Evolutionary conservation across 2,329 filamentous ascomycete genomes (phyloP).

Genomic region (Penicillium carneum): DNA sequence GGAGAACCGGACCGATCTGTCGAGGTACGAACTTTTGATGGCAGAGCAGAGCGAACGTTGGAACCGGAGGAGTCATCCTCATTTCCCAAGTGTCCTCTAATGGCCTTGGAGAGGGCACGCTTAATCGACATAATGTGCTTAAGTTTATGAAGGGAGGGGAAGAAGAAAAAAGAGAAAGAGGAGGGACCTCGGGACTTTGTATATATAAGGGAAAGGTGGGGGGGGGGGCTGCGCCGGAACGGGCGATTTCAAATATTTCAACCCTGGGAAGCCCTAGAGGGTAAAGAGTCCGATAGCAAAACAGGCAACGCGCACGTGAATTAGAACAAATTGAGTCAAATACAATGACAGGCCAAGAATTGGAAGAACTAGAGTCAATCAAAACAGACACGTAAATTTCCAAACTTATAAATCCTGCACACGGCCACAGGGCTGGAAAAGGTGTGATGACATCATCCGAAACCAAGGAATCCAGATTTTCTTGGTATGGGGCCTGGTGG

Average conservation of each 20-base stretch:
- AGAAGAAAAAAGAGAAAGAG: not conserved
- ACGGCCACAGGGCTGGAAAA: not conserved
- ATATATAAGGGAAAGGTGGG: constrained; percentile 19
- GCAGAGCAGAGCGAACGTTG: constrained; percentile 31
- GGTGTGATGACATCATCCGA: constrained; percentile 15
- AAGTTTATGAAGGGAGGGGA: not conserved
- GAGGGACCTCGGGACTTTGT: constrained; percentile 6
- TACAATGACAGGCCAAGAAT: constrained; percentile 17
- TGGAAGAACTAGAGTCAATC: not conserved
- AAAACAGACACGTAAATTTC: too few relatives aligned
- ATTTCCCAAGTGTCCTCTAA: constrained; percentile 36
- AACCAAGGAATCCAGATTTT: constrained; percentile 16
- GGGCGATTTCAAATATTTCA: constrained; percentile 16
- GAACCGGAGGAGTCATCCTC: constrained; percentile 38
- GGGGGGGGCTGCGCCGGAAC: constrained; percentile 16
- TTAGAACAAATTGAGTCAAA: not conserved
- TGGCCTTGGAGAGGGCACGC: constrained; percentile 53
- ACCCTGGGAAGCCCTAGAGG: not conserved
- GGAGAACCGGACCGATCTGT: constrained; percentile 25
- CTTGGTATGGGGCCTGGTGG: constrained; percentile 19
- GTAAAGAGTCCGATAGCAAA: not conserved
- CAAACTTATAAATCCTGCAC: not conserved
- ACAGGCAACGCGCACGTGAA: not conserved
- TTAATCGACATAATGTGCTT: constrained; percentile 56
- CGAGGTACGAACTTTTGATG: constrained; percentile 27